phyloP scores from a whole-genome alignment of 352 stramenopile species.

The Phytophthora pisi region DNA sequence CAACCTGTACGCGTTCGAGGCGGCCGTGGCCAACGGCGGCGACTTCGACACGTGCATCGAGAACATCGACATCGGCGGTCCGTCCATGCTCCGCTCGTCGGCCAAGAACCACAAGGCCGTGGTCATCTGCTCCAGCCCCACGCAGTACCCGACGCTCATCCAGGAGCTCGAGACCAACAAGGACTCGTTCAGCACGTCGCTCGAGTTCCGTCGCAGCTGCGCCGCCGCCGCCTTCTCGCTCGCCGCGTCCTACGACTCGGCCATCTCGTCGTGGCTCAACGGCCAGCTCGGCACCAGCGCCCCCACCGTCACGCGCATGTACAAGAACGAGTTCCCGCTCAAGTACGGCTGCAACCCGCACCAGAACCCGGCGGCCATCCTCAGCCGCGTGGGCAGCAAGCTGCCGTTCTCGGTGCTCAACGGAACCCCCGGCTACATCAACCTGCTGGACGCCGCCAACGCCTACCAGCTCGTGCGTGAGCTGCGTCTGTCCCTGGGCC shows the following conservation, averaged over 20 bases:
- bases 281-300: conserved; percentile 82
- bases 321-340: conserved; percentile 94
- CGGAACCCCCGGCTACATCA: conserved; percentile 99
- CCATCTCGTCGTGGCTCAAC: conserved; percentile 97
- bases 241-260: conserved; percentile 95
- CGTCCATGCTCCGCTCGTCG: conserved; percentile 98
- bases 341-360: conserved; percentile 99
- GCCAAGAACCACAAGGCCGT: conserved; percentile 99
- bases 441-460: conserved; percentile 98
- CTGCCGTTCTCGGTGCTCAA: conserved; percentile 91
- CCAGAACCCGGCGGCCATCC: conserved; percentile 95
- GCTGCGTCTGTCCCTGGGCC: conserved; percentile 93
- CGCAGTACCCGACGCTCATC: conserved; percentile 96
- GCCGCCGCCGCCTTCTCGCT: conserved; percentile 82
- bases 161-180: conserved; percentile 92
- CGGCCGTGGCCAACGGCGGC: conserved; percentile 91
- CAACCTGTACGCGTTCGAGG: conserved; percentile 99
- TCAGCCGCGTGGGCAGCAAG: conserved; percentile 67
- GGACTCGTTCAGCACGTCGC: conserved; percentile 87
- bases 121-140: conserved; percentile 96
- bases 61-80: conserved; percentile 99
- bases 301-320: conserved; percentile 92
- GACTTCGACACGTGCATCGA: conserved; percentile 99
- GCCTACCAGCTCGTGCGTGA: conserved; percentile 99
- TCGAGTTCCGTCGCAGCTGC: conserved; percentile 88